These are phyloP conservation scores for Boletus bicolor DNA, from an alignment of 768 basidiomycete species.

Conservation along the genomic window DNA sequence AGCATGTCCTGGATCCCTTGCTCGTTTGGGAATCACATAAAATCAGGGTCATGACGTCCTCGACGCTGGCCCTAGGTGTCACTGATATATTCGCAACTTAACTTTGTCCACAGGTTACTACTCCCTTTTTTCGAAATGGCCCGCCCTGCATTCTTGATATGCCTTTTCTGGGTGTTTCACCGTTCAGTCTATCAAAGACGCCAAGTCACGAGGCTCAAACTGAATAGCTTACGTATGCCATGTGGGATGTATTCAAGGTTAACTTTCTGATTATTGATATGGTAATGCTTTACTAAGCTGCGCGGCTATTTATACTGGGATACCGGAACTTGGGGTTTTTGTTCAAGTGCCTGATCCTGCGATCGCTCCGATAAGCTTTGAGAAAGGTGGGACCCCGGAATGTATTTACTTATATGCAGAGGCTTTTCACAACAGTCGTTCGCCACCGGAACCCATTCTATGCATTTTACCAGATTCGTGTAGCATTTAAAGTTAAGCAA, in stretches of 20 bases:
- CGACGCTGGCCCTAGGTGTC: not conserved
- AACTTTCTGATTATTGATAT: slow-evolving; percentile 17
- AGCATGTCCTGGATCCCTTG: slow-evolving; percentile 3
- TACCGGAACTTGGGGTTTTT: slow-evolving; percentile 11
- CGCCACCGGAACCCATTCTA: slow-evolving; percentile 6
- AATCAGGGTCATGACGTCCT: slow-evolving; percentile 29
- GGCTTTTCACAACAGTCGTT: not conserved
- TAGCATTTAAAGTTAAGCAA: slow-evolving; percentile 13
- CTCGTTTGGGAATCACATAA: slow-evolving; percentile 12
- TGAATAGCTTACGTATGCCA: slow-evolving; percentile 21
- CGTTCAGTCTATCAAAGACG: slow-evolving; percentile 3
- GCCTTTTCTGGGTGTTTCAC: slow-evolving; percentile 12
- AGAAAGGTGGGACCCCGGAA: not conserved
- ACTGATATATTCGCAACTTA: slow-evolving; percentile 18
- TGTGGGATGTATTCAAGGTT: slow-evolving; percentile 25
- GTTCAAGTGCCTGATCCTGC: slow-evolving; percentile 23
- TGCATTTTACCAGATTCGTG: slow-evolving; percentile 9
- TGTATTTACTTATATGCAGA: not conserved
- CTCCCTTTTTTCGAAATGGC: slow-evolving; percentile 8
- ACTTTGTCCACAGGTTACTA: slow-evolving; percentile 19
- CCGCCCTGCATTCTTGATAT: slow-evolving; percentile 19
- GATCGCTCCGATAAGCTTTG: slow-evolving; percentile 29
- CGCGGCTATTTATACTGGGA: slow-evolving; percentile 11
- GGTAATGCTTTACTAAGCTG: slow-evolving; percentile 12
- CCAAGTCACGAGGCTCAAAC: slow-evolving; percentile 20